These are phyloP conservation scores for Centella asiatica DNA, from an alignment of 129 eudicot genomes.

Conservation along the genomic window DNA sequence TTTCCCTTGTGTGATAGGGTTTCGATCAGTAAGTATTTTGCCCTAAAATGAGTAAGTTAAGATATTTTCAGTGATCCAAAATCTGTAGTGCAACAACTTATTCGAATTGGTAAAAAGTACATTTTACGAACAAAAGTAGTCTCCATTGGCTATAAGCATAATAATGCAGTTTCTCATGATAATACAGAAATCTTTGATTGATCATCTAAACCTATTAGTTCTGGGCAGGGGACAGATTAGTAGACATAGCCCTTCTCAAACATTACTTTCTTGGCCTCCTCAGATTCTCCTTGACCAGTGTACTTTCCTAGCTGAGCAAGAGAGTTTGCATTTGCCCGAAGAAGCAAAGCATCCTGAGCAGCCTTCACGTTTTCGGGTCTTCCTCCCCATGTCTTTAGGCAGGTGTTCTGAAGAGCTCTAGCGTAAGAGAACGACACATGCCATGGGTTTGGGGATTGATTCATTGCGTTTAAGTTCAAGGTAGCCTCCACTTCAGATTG, in stretches of 20 bases:
- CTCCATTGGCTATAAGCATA: conserved; percentile 5
- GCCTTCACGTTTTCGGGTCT: conserved; percentile 37
- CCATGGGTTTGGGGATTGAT: conserved; percentile 45
- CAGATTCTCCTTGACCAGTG: conserved; percentile 35
- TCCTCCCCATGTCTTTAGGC: conserved; percentile 52
- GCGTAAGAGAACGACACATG: conserved; percentile 49
- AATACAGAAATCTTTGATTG: not conserved
- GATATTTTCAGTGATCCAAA: not conserved
- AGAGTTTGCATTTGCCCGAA: conserved; percentile 33
- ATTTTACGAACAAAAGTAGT: not conserved
- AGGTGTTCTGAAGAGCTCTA: conserved; percentile 42
- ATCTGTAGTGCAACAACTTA: not conserved
- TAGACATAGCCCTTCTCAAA: conserved; percentile 27
- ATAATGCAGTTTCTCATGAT: not conserved
- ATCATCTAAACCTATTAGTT: not conserved
- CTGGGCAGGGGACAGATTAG: not conserved
- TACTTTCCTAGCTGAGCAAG: conserved; percentile 44
- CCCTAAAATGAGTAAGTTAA: not conserved
- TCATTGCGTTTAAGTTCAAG: conserved; percentile 42
- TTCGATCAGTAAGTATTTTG: not conserved
- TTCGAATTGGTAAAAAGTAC: not conserved
- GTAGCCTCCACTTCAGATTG: conserved; percentile 46
- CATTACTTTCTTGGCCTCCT: conserved; percentile 38
- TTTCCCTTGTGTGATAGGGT: too few species aligned
- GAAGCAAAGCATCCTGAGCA: conserved; percentile 33